Evolutionary conservation across 345 rosid species (phyloP).

Genomic region (Rhodamnia rubescens): DNA sequence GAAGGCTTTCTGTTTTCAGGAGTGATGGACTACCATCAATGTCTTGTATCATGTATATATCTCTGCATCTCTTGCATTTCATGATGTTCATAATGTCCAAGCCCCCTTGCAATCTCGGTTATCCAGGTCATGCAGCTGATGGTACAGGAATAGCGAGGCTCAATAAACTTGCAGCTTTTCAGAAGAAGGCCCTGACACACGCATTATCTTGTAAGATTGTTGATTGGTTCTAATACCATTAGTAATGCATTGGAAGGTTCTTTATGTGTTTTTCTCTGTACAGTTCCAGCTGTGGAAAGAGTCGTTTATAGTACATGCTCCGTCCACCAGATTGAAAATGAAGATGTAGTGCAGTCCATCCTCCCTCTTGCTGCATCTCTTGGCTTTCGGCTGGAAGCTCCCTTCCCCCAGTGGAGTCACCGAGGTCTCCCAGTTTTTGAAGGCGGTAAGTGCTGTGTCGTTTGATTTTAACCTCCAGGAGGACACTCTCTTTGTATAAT

Average conservation of each 20-base stretch:
- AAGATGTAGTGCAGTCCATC: conserved; percentile 65
- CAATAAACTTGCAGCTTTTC: conserved; percentile 70
- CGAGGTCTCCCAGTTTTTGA: conserved; percentile 68
- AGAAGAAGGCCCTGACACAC: conserved; percentile 74
- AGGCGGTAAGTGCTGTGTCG: conserved; percentile 44
- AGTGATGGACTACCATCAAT: background rate
- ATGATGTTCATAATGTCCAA: background rate
- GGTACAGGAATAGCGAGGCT: conserved; percentile 34
- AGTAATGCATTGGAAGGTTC: background rate
- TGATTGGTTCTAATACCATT: background rate
- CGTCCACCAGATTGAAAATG: conserved; percentile 73
- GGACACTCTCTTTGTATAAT: background rate
- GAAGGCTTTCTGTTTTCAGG: background rate
- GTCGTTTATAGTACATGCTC: conserved; percentile 94
- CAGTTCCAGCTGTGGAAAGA: conserved; percentile 59
- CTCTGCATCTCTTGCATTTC: background rate
- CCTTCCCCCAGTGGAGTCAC: conserved; percentile 64
- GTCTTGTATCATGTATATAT: background rate
- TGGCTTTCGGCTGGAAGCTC: conserved; percentile 53
- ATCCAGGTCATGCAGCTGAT: conserved; percentile 15
- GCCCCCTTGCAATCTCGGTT: background rate
- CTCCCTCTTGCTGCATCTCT: conserved; percentile 38
- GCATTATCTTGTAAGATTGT: conserved; percentile 62
- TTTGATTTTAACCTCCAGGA: background rate
- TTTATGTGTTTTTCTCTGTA: background rate